These are phyloP conservation scores for Thuja plicata DNA, from an alignment of 83 land plant species.

Conservation along the genomic window DNA sequence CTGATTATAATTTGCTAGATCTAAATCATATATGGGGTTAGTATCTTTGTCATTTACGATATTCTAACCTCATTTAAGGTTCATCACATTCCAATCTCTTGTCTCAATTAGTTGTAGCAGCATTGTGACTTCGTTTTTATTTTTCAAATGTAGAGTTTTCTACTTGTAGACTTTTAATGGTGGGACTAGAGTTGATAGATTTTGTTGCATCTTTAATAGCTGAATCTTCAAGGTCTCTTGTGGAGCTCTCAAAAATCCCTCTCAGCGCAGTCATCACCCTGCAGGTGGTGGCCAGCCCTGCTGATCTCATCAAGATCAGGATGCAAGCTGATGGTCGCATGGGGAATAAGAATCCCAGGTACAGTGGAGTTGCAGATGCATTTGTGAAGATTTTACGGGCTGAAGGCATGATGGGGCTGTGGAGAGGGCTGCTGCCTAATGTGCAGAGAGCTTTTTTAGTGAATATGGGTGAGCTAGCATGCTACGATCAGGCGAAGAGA, in stretches of 20 bases:
- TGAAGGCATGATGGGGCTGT: constrained; percentile 82
- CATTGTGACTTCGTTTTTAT: not conserved
- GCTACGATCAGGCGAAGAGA: constrained; percentile 88
- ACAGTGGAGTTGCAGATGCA: constrained; percentile 67
- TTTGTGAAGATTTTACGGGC: constrained; percentile 48
- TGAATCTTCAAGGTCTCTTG: not conserved
- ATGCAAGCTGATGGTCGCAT: constrained; percentile 85
- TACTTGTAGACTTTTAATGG: not conserved
- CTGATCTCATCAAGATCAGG: constrained; percentile 93
- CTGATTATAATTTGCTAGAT: not conserved
- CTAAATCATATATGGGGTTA: not conserved
- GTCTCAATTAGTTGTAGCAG: not conserved
- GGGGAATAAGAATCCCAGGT: constrained; percentile 58
- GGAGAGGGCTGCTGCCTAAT: constrained; percentile 91
- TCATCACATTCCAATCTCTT: not conserved
- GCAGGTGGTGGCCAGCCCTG: constrained; percentile 92
- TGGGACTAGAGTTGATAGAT: not conserved
- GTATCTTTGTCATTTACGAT: not conserved
- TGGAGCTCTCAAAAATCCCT: not conserved
- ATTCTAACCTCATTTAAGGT: not conserved
- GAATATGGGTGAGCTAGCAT: constrained; percentile 95
- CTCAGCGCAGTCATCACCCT: not conserved
- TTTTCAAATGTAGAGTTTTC: not conserved
- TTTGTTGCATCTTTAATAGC: not conserved
- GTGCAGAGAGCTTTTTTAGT: constrained; percentile 90